These are phyloP conservation scores for Diaporthe ampelina DNA, from an alignment of 2,329 filamentous ascomycete genomes.

Conservation along the genomic window DNA sequence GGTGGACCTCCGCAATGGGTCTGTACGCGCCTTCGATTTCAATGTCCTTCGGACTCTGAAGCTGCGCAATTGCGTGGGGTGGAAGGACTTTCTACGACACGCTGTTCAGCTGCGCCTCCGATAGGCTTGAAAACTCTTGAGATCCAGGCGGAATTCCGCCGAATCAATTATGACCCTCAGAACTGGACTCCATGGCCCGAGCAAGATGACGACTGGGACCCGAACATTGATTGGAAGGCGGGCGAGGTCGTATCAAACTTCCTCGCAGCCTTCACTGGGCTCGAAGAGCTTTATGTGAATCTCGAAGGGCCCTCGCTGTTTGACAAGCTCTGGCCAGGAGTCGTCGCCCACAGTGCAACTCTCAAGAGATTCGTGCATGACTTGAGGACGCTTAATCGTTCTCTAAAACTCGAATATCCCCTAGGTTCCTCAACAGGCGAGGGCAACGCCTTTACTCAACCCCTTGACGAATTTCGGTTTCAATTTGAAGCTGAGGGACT, in stretches of 20 bases:
- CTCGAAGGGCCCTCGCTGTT: background rate
- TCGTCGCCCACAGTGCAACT: background rate
- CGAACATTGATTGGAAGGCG: background rate
- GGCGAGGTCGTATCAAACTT: background rate
- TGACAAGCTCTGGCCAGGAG: background rate
- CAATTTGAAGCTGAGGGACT: background rate
- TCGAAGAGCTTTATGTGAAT: background rate
- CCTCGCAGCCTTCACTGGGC: background rate
- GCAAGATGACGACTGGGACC: no score
- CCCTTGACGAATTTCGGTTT: background rate
- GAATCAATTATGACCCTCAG: background rate
- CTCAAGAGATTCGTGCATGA: background rate
- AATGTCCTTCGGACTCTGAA: background rate
- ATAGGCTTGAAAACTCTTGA: background rate
- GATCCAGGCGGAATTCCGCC: background rate
- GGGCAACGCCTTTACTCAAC: no score
- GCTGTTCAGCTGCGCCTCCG: background rate
- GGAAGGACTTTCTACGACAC: background rate
- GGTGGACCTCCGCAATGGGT: background rate
- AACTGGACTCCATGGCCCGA: background rate
- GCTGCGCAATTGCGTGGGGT: background rate
- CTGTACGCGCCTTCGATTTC: background rate
- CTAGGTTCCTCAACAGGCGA: no score
- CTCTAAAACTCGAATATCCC: fast-evolving
- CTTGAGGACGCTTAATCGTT: no score